Evolutionary conservation across 352 stramenopile species (phyloP).

Genomic region (Pythium myriotylum): DNA sequence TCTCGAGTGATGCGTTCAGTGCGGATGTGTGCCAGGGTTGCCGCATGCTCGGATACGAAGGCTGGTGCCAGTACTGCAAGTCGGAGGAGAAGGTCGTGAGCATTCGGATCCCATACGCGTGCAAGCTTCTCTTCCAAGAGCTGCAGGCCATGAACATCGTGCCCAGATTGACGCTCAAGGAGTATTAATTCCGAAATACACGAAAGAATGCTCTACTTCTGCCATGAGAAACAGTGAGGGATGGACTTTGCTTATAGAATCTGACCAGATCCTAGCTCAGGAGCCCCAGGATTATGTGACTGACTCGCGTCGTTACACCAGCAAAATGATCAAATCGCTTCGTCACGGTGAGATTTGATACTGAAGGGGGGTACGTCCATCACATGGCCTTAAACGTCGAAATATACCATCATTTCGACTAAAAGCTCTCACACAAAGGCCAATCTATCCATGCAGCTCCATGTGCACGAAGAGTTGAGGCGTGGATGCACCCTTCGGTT

Average conservation of each 20-base stretch:
- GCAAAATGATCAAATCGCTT: no score
- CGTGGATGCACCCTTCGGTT: no score
- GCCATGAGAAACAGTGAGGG: background rate
- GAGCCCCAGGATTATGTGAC: no score
- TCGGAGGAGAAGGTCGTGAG: constrained; percentile 97
- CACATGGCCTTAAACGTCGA: no score
- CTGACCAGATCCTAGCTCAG: background rate
- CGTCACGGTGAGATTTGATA: no score
- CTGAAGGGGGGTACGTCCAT: no score
- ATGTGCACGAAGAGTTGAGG: no score
- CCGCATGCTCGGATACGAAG: constrained; percentile 96
- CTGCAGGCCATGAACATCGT: constrained; percentile 99
- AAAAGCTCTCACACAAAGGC: no score
- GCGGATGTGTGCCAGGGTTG: constrained; percentile 98
- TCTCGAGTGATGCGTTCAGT: constrained; percentile 99
- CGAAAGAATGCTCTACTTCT: background rate
- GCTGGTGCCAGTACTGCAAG: constrained; percentile 99
- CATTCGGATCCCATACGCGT: constrained; percentile 99
- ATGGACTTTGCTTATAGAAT: constrained; percentile 2
- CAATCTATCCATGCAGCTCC: no score
- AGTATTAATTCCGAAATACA: constrained; percentile 63
- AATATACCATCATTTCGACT: no score
- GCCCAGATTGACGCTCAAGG: constrained; percentile 95
- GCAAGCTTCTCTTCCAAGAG: constrained; percentile 98
- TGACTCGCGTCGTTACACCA: no score